Conservation (phyloP, 768 basidiomycete genomes). For the Erythrobasidium yunnanense region DNA sequence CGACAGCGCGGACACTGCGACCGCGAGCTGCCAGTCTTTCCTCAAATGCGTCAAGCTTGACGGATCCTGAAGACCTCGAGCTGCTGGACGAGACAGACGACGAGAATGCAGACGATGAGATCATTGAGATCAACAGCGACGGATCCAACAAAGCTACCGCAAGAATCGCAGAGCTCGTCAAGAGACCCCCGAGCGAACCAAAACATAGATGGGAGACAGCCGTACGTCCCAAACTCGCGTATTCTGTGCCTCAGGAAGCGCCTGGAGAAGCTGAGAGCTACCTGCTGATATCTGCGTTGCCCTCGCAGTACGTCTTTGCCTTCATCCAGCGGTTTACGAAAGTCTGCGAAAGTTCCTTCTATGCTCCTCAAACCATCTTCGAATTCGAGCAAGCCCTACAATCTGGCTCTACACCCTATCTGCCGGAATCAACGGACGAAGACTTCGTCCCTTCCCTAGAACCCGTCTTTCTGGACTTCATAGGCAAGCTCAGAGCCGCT, state of each 20-base stretch:
- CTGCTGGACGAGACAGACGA: background rate
- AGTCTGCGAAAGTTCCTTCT: background rate
- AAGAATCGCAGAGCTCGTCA: background rate
- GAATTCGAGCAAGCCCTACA: conserved; percentile 14
- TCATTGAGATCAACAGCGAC: conserved; percentile 20
- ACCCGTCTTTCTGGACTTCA: conserved; percentile 21
- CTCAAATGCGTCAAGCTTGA: background rate
- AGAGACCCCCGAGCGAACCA: conserved; percentile 6
- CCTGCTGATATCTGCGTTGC: background rate
- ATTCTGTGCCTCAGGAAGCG: no score
- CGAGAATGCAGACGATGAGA: conserved; percentile 8
- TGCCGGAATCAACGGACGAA: conserved; percentile 1
- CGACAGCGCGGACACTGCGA: background rate
- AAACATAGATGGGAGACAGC: conserved; percentile 24
- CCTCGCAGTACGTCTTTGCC: conserved; percentile 14
- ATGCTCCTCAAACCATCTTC: conserved; percentile 21
- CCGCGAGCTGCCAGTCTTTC: background rate
- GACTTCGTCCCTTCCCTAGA: conserved; percentile 15
- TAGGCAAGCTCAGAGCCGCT: background rate
- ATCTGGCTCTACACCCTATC: background rate
- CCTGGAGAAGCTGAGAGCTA: no score
- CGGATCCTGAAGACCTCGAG: background rate
- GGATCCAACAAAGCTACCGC: background rate
- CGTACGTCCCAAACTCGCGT: no score
- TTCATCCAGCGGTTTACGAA: conserved; percentile 21